Percentiles rank a stretch among this genome's conserved stretches.
Evolutionary conservation across 2,329 filamentous ascomycete species (phyloP).

Genomic region (Corinectria fuckeliana): DNA sequence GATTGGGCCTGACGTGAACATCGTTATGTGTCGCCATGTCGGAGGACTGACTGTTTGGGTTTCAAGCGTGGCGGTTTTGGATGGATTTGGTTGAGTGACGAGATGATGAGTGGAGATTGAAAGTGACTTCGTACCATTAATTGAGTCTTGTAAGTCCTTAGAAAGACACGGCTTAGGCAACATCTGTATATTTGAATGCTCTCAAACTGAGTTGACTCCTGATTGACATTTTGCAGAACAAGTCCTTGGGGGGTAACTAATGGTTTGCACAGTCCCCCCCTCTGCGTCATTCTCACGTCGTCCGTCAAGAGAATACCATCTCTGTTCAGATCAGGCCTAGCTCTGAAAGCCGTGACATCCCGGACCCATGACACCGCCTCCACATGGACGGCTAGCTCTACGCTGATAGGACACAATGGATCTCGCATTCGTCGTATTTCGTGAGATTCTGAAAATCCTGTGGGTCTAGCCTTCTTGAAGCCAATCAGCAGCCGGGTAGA

Average conservation of each 20-base stretch:
- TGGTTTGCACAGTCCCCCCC: not conserved
- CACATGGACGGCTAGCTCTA: slow-evolving; percentile 3
- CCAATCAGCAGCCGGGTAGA: slow-evolving; percentile 21
- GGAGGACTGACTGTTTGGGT: not conserved
- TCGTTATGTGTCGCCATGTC: not conserved
- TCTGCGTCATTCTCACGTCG: not conserved
- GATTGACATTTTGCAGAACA: not conserved
- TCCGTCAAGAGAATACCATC: not conserved
- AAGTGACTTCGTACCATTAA: not conserved
- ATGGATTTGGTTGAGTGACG: not conserved
- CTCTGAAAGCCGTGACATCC: not conserved
- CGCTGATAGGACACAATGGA: slow-evolving; percentile 23
- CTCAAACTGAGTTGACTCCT: not conserved
- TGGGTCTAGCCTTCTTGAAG: not conserved
- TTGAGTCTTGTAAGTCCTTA: not conserved
- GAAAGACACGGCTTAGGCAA: too few relatives aligned
- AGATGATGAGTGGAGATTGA: not conserved
- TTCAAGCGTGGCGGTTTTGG: slow-evolving; percentile 18
- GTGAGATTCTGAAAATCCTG: not conserved
- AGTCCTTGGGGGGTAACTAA: not conserved
- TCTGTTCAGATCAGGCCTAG: not conserved
- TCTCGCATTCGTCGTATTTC: slow-evolving; percentile 43
- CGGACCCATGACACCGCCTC: slow-evolving; percentile 20
- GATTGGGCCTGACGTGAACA: not conserved
- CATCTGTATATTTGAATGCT: not conserved